Base-by-base conservation (phyloP, 2,329 filamentous ascomycete species). In the Dactylellina drechsleri region DNA sequence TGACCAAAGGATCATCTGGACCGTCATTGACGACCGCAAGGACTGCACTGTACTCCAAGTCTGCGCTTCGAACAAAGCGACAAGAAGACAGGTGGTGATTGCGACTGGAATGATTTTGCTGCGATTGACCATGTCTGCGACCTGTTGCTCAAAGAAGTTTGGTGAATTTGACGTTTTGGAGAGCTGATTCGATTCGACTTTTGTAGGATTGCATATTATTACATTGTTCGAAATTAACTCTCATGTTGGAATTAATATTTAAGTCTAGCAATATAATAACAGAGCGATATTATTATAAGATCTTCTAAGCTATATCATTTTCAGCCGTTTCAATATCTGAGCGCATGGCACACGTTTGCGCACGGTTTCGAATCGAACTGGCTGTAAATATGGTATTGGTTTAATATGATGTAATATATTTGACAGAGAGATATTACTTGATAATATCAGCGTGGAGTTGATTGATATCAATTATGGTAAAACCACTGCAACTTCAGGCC, bases 51-150 rank as follows among this genome's bases (percentile, higher is more conserved):
- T 68, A 31, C 58, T 75, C 2, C 64, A 52, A 41, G 64, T 75
- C 12, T 75, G 71, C 45, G 71, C 41, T 43, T 67, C 71, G 16
- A 59, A 50, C 12, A 58, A 68, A 23, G 71, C 71, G 20, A 75
- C 71, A 7, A 75, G 71, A 20, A 62, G 71, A 23, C 71, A 75
- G 40, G 71, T 75, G 59, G 71, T 75, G 31, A 65, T 75, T 60
- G 71, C 71, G 16, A 67, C 64, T 15, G 71, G 71, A 7, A 75
- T 67, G 71, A 64, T 75, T 59, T 23, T 75, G 53, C 64, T 58
- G 26, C 64, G 64, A 50, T 47, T 75, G 40, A 50, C 71, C 3
- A 26, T 68, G 58, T 75, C 71, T 18, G 64, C 71, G 40, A 68
- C 71, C 8, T 75, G 71, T 41, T 75, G 71, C 20, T 68, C 71